phyloP scores from a whole-genome alignment of 352 stramenopile genomes.

The Elongisporangium prolatum region DNA sequence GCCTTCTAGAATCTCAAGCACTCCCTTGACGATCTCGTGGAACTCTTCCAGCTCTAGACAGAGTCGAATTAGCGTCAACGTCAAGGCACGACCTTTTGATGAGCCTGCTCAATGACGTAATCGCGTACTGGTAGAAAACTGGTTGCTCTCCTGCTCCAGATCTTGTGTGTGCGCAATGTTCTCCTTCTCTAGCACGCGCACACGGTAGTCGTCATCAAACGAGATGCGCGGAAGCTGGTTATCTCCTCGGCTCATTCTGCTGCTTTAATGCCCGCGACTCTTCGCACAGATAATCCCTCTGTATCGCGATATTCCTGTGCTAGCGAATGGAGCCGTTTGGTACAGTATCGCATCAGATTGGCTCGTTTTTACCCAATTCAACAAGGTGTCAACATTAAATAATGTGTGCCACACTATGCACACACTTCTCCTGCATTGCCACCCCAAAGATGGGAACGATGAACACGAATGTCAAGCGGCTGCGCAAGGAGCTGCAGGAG shows the following conservation, averaged over 20 bases:
- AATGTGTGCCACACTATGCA: constrained; percentile 1
- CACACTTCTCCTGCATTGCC: too few species aligned
- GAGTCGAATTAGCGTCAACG: too few species aligned
- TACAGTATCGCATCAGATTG: too few species aligned
- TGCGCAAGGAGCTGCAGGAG: constrained; percentile 86
- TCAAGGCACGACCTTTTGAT: neutral
- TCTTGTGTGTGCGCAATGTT: constrained; percentile 71
- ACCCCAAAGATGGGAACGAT: constrained; percentile 22
- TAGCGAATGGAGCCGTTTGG: too few species aligned
- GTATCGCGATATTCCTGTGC: too few species aligned
- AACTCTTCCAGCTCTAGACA: constrained; percentile 79
- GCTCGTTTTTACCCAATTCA: too few species aligned
- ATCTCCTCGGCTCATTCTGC: constrained; percentile 59
- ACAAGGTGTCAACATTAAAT: neutral
- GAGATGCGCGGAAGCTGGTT: constrained; percentile 69
- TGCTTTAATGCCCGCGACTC: neutral
- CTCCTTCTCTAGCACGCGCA: constrained; percentile 78
- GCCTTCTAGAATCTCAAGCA: constrained; percentile 74
- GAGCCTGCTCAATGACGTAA: neutral
- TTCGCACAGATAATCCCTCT: too few species aligned
- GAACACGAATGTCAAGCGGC: constrained; percentile 87
- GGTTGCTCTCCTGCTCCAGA: constrained; percentile 79
- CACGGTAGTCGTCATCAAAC: constrained; percentile 79
- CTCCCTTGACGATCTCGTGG: constrained; percentile 74
- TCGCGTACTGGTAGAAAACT: constrained; percentile 64